Evolutionary conservation across 2,329 filamentous ascomycete species (phyloP).

Genomic region (Sporothrix brunneoviolacea): DNA sequence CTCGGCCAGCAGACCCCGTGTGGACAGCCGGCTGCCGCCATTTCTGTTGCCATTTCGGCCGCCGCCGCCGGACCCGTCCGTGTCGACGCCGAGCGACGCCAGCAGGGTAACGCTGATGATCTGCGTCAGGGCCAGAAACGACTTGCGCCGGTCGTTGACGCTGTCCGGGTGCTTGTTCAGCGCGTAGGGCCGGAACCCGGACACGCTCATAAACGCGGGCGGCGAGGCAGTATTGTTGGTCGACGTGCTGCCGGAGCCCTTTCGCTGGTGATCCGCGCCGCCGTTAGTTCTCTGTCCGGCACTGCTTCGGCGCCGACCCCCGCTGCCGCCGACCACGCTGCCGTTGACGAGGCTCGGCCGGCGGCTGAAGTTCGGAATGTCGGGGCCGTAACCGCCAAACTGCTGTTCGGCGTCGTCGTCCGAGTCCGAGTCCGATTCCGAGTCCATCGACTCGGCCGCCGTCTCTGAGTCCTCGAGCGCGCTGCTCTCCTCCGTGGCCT

Average conservation of each 20-base stretch:
- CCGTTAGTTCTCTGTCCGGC: background rate
- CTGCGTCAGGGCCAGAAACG: slow-evolving; percentile 16
- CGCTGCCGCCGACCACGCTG: background rate
- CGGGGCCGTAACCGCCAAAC: background rate
- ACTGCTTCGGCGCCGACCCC: slow-evolving; percentile 10
- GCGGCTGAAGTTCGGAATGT: background rate
- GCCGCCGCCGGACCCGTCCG: background rate
- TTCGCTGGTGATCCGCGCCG: slow-evolving; percentile 7
- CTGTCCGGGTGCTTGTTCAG: slow-evolving; percentile 14
- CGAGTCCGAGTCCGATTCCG: slow-evolving; percentile 4
- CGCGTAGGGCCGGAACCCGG: slow-evolving; percentile 13
- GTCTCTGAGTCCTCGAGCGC: slow-evolving; percentile 14
- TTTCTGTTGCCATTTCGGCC: background rate
- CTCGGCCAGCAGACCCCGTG: slow-evolving; percentile 13
- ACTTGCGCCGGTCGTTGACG: slow-evolving; percentile 18
- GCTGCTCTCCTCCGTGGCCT: slow-evolving; percentile 13
- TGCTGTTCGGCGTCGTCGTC: slow-evolving; percentile 8
- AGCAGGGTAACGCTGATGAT: slow-evolving; percentile 12
- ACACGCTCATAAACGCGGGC: slow-evolving; percentile 14
- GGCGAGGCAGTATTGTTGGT: background rate
- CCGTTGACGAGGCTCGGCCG: slow-evolving; percentile 4
- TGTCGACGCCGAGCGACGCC: slow-evolving; percentile 10
- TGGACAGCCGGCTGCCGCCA: slow-evolving; percentile 13
- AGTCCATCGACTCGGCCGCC: slow-evolving; percentile 9
- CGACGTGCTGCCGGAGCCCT: slow-evolving; percentile 3